Conservation (phyloP, 2,329 filamentous ascomycete species). For the Rutstroemia sp. region DNA sequence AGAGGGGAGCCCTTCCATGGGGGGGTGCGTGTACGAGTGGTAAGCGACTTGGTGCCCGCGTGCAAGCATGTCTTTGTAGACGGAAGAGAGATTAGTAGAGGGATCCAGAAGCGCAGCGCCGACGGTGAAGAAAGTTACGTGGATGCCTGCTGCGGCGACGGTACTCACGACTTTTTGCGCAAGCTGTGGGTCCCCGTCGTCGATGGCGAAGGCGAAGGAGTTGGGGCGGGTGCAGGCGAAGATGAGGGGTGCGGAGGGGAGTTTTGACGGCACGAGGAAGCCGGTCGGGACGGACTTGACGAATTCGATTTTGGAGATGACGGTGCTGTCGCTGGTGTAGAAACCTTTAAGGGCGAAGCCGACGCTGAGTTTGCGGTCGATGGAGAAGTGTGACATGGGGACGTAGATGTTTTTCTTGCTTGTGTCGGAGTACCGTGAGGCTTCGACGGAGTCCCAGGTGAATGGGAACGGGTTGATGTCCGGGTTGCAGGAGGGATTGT, state of each 20-base stretch:
- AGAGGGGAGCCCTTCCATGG: conserved; percentile 50
- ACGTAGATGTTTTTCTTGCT: conserved; percentile 52
- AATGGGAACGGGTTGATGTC: conserved; percentile 52
- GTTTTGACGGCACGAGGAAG: conserved; percentile 49
- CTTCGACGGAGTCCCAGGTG: conserved; percentile 62
- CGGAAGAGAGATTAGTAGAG: conserved; percentile 51
- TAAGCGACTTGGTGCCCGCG: conserved; percentile 62
- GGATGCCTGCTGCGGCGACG: conserved; percentile 52
- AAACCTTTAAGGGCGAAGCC: conserved; percentile 59
- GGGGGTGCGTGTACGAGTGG: conserved; percentile 63
- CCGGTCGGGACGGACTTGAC: conserved; percentile 44
- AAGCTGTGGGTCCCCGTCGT: conserved; percentile 55
- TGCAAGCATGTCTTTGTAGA: conserved; percentile 55
- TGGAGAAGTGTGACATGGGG: conserved; percentile 57
- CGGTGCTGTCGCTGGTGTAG: conserved; percentile 44
- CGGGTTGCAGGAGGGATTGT: conserved; percentile 53
- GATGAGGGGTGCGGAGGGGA: conserved; percentile 52
- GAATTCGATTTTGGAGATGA: conserved; percentile 53
- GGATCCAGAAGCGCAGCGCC: conserved; percentile 52
- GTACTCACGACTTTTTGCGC: conserved; percentile 55
- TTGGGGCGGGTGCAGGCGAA: conserved; percentile 61
- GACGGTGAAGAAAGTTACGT: conserved; percentile 66
- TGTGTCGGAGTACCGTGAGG: conserved; percentile 47
- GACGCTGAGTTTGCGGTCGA: conserved; percentile 47
- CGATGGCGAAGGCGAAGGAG: conserved; percentile 65